Base-by-base conservation (phyloP, 2,329 filamentous ascomycete genomes). In the Calonectria multiphialidica region DNA sequence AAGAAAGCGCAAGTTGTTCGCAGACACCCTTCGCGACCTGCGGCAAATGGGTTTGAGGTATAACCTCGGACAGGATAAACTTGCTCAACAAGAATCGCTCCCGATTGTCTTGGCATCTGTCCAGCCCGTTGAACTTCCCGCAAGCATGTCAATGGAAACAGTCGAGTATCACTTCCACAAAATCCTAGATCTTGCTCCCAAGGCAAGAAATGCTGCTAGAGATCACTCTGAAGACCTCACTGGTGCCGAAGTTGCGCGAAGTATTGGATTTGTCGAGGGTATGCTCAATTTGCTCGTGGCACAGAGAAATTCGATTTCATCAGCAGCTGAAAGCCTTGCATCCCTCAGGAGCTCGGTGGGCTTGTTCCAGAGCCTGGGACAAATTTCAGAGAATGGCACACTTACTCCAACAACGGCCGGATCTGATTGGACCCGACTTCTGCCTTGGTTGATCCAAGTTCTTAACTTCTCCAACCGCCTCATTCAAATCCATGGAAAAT, bases 31-130 rank as follows among this genome's bases (percentile, higher is more conserved):
- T 74, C 96, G 94, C 79, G 91, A 92, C 25, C 86, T 98, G 33
- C 92, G 95, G 42, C 90, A 93, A 70, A 98, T 99, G 96, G 97
- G 97, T 5, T 90, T 99, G 78, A 93, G 93, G 78, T 92, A 93
- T 65, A 98, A 98, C 80, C 87, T 98, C 18, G 92, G 93, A 75
- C 92, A 91, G 16, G 91, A 94, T 80, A 88, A 93, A 50, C 87
- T 98, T 21, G 89, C 90, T 45, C 91, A 91, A 66, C 97, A 99
- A 82, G 88, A 90, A 33, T 93, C 94, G 0, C 86, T 94, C 9
- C 89, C 94, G 7, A 84, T 89, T 6, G 88, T 98, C 2, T 88
- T 99, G 33, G 90, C 94, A 2, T 87, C 86, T 7, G 88, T 88
- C 3, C 79, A 85, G 40, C 77, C 88, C 73, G 74, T 90, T 9